These are phyloP conservation scores for Solanum pinnatisectum DNA, from an alignment of 257 asterid genomes.

Conservation along the genomic window DNA sequence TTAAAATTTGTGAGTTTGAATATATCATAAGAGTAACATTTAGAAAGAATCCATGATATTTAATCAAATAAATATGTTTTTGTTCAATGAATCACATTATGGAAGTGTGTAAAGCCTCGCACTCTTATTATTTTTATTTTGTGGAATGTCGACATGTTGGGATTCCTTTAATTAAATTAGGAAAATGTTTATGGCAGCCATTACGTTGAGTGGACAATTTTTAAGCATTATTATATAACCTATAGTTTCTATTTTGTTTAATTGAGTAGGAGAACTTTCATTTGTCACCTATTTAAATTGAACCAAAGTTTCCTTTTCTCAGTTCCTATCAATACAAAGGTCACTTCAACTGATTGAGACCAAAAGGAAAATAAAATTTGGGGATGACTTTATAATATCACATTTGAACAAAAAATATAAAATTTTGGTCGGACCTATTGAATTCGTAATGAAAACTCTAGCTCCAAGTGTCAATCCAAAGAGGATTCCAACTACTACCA, in stretches of 20 bases:
- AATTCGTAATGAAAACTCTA: background rate
- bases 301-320: background rate
- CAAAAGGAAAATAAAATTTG: background rate
- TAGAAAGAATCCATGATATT: background rate
- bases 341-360: background rate
- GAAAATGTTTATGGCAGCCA: background rate
- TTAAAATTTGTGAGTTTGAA: background rate
- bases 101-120: background rate
- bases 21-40: background rate
- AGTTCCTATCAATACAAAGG: background rate
- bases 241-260: background rate
- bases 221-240: background rate
- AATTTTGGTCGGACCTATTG: background rate
- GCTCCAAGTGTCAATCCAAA: background rate
- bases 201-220: background rate
- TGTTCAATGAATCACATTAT: background rate
- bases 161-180: background rate
- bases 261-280: background rate
- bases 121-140: background rate
- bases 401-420: background rate
- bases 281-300: background rate
- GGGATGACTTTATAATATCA: background rate
- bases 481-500: background rate
- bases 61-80: background rate
- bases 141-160: background rate